Evolutionary conservation across 352 stramenopile species (phyloP).

Genomic region (Pelagophyceae sp.): DNA sequence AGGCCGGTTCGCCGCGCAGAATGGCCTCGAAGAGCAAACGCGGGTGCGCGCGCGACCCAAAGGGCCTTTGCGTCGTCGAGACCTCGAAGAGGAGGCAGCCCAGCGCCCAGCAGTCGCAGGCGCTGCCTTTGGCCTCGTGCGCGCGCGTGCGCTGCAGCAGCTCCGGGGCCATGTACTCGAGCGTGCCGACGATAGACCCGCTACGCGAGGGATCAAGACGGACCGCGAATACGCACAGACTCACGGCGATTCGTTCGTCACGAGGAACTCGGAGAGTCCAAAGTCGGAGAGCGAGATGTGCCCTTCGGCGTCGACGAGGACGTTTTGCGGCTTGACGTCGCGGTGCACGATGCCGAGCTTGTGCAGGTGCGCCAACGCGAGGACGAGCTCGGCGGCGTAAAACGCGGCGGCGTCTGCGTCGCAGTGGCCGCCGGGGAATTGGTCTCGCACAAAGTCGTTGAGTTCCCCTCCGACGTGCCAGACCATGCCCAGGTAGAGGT

Average conservation of each 20-base stretch:
- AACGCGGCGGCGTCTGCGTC: background rate
- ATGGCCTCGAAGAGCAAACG: background rate
- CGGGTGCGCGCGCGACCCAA: background rate
- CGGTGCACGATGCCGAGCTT: conserved; percentile 20
- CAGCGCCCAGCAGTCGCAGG: background rate
- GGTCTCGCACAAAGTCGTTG: background rate
- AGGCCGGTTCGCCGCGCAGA: background rate
- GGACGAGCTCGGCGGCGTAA: conserved; percentile 9
- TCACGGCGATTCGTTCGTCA: background rate
- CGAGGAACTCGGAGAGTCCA: background rate
- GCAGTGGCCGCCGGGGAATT: background rate
- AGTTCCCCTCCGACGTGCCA: conserved; percentile 70
- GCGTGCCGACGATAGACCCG: background rate
- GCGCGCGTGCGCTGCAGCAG: background rate
- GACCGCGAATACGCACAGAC: background rate
- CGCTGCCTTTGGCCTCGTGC: background rate
- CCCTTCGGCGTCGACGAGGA: conserved; percentile 22
- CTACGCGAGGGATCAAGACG: background rate
- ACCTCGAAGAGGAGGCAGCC: conserved; percentile 8
- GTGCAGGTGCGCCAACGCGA: background rate
- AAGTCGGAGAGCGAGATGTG: conserved; percentile 23
- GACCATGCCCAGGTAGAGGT: conserved; percentile 72
- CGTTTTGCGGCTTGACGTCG: conserved; percentile 32
- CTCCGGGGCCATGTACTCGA: conserved; percentile 4
- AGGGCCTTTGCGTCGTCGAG: background rate